phyloP scores from a whole-genome alignment of 2,329 filamentous ascomycete genomes.

The Cyphellophora europaea region DNA sequence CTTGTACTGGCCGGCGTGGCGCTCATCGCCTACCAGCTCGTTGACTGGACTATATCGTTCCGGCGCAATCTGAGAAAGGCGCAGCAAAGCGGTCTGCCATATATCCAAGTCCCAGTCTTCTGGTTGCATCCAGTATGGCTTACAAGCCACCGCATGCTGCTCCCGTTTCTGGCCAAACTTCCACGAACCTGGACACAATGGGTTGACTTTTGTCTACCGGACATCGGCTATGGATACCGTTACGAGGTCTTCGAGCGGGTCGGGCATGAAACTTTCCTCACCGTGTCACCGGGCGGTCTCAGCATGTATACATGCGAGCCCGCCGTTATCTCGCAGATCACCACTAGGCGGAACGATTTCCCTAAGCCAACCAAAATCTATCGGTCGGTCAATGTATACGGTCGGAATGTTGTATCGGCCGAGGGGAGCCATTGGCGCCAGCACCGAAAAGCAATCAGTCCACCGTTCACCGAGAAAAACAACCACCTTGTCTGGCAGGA shows the following conservation, averaged over 20 bases:
- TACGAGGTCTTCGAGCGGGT: slow-evolving; percentile 46
- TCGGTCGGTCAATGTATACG: slow-evolving; percentile 53
- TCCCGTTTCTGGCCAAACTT: slow-evolving; percentile 32
- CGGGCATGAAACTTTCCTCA: slow-evolving; percentile 53
- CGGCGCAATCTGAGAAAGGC: slow-evolving; percentile 18
- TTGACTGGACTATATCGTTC: slow-evolving; percentile 9
- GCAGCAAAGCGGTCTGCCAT: slow-evolving; percentile 21
- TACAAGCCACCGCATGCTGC: slow-evolving; percentile 33
- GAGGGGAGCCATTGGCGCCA: slow-evolving; percentile 62
- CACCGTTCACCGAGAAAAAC: slow-evolving; percentile 69
- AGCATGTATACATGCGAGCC: slow-evolving; percentile 52
- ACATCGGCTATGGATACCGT: slow-evolving; percentile 18
- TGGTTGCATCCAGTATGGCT: slow-evolving; percentile 37
- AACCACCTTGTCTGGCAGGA: slow-evolving; percentile 58
- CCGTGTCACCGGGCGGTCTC: slow-evolving; percentile 50
- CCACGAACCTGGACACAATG: slow-evolving; percentile 33
- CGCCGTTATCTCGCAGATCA: slow-evolving; percentile 57
- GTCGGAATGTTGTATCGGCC: slow-evolving; percentile 61
- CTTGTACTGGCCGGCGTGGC: slow-evolving; percentile 5
- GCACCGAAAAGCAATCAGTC: slow-evolving; percentile 63
- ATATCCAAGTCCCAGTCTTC: slow-evolving; percentile 20
- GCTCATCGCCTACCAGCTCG: slow-evolving; percentile 6
- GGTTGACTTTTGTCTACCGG: slow-evolving; percentile 28
- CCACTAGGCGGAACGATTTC: slow-evolving; percentile 58
- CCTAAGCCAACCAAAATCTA: slow-evolving; percentile 58